Conservation (phyloP, 148 eudicot genomes). For the Silene uniflora region DNA sequence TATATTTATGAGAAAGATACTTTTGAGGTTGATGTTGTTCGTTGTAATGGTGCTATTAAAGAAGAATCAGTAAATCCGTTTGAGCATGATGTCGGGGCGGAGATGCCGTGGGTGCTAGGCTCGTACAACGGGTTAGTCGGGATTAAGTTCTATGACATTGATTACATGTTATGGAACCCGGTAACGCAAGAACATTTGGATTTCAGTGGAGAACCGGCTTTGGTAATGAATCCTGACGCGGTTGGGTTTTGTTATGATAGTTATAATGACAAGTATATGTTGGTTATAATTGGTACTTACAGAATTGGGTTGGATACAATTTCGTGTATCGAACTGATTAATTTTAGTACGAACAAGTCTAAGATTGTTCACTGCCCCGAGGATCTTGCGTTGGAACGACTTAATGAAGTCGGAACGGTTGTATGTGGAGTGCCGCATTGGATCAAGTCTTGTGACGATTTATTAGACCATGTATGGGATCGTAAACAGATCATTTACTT, state of each 20-base stretch:
- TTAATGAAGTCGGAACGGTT: background rate
- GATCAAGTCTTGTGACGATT: background rate
- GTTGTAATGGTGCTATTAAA: background rate
- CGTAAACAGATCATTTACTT: background rate
- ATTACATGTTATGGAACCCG: slow-evolving; percentile 10
- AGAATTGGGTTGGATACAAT: background rate
- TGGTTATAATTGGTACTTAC: background rate
- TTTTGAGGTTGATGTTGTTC: background rate
- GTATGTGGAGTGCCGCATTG: slow-evolving; percentile 12
- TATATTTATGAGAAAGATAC: background rate
- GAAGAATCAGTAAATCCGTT: background rate
- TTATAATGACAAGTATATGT: background rate
- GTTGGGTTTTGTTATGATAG: slow-evolving; percentile 2
- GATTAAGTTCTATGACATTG: background rate
- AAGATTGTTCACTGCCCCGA: background rate
- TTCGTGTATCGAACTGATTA: background rate
- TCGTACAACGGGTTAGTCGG: slow-evolving; percentile 7
- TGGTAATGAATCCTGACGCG: background rate
- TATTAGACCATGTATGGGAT: background rate
- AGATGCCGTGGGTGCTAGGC: background rate
- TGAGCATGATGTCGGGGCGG: background rate
- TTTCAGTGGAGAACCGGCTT: background rate
- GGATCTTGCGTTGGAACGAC: too few species aligned
- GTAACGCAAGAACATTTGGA: background rate
- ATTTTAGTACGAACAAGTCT: background rate